These are phyloP conservation scores for Cicer bijugum DNA, from an alignment of 306 rosid genomes.

Conservation along the genomic window DNA sequence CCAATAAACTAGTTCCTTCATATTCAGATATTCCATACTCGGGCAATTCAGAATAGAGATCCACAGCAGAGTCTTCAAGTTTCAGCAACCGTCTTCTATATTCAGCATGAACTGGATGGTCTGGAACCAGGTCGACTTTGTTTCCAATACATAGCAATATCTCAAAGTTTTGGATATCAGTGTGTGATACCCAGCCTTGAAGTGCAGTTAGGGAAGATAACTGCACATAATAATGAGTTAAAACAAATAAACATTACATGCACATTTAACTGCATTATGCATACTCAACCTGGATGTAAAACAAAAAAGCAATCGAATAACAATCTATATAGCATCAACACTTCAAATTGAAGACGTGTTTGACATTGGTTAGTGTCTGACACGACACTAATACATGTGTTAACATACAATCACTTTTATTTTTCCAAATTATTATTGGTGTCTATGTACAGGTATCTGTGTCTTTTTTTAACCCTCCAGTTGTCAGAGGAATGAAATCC, in stretches of 20 bases:
- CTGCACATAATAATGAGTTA: constrained; percentile 54
- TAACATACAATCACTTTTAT: too few relatives aligned
- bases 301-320: neutral
- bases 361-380: too few relatives aligned
- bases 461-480: too few relatives aligned
- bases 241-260: constrained; percentile 16
- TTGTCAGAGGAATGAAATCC: too few relatives aligned
- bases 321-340: too few relatives aligned
- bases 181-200: constrained; percentile 67
- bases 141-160: constrained; percentile 85
- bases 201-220: constrained; percentile 65
- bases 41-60: constrained; percentile 48
- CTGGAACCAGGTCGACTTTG: constrained; percentile 79
- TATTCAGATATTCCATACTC: constrained; percentile 79
- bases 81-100: constrained; percentile 67
- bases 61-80: constrained; percentile 54
- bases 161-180: constrained; percentile 73
- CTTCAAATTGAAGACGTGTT: too few relatives aligned
- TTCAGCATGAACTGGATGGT: constrained; percentile 81
- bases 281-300: neutral
- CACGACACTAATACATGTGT: too few relatives aligned
- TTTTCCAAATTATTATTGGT: too few relatives aligned
- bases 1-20: constrained; percentile 83
- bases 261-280: neutral
- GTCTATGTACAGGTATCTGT: too few relatives aligned